Evolutionary conservation across 768 basidiomycete species (phyloP).

Genomic region (Antrodiella citrinella): DNA sequence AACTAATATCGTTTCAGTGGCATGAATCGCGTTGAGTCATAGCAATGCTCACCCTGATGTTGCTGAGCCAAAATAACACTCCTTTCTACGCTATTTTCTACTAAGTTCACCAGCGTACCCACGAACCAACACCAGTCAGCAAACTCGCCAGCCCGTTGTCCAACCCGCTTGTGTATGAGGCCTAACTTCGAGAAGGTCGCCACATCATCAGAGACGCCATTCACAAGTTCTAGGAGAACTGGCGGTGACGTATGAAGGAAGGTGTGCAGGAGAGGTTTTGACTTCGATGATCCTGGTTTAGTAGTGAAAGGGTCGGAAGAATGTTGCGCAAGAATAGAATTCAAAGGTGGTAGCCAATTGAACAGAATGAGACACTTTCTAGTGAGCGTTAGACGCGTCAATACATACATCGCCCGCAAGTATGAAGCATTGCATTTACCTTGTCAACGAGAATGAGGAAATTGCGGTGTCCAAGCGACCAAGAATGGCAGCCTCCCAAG

Average conservation of each 20-base stretch:
- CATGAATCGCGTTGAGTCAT: too few relatives aligned
- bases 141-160: conserved; percentile 63
- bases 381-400: conserved; percentile 6
- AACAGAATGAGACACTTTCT: conserved; percentile 79
- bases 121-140: conserved; percentile 87
- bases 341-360: conserved; percentile 78
- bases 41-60: conserved; percentile 43
- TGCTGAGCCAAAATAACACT: conserved; percentile 58
- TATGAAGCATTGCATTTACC: conserved; percentile 38
- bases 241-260: conserved; percentile 77
- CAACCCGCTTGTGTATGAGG: conserved; percentile 53
- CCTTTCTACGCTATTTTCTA: conserved; percentile 78
- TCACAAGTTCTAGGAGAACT: conserved; percentile 69
- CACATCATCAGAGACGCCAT: conserved; percentile 72
- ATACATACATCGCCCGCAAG: neutral
- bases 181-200: conserved; percentile 68
- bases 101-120: conserved; percentile 69
- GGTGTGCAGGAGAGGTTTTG: conserved; percentile 62
- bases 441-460: conserved; percentile 65
- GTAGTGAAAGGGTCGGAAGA: conserved; percentile 56
- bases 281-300: conserved; percentile 26
- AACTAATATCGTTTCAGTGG: conserved; percentile 42
- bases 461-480: conserved; percentile 54
- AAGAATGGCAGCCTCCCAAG: conserved; percentile 51
- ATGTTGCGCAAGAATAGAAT: conserved; percentile 63